phyloP scores from a whole-genome alignment of 208 protist genomes.

The Leptomonas seymouri region DNA sequence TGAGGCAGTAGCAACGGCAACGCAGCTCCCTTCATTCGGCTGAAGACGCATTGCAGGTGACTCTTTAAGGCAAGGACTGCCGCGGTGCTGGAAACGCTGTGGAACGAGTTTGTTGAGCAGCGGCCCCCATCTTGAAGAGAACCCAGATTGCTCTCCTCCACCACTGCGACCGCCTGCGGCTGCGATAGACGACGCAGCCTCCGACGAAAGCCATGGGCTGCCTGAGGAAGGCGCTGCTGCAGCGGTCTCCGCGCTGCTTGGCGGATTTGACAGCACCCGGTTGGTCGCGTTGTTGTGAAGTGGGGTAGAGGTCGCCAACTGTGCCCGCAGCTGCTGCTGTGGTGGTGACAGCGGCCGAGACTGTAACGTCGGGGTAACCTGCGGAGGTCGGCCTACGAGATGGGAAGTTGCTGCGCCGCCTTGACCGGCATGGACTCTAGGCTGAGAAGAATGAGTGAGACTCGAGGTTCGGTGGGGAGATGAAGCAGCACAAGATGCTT shows the following conservation, averaged over 20 bases:
- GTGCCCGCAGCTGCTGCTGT: not conserved
- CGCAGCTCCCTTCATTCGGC: not conserved
- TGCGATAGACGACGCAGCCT: not conserved
- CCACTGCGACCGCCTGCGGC: not conserved
- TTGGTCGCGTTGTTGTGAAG: not conserved
- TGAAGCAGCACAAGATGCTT: not conserved
- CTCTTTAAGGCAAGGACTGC: not conserved
- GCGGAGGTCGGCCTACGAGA: not conserved
- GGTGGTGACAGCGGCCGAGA: not conserved
- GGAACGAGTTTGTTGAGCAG: slow-evolving; percentile 1
- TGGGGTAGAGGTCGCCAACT: not conserved
- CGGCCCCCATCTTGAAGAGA: not conserved
- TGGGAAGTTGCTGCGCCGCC: too few relatives aligned
- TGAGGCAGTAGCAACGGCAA: not conserved
- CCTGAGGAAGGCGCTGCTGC: not conserved
- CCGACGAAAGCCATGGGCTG: not conserved
- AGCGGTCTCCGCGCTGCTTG: not conserved
- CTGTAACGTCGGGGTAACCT: not conserved
- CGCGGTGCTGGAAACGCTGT: not conserved
- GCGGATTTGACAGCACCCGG: not conserved
- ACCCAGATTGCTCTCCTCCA: not conserved
- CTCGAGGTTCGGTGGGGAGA: not conserved
- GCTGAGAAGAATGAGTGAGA: not conserved
- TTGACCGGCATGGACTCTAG: not conserved
- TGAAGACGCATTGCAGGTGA: not conserved